Evolutionary conservation across 2,329 filamentous ascomycete genomes (phyloP).

Genomic region (Trichothecium roseum): DNA sequence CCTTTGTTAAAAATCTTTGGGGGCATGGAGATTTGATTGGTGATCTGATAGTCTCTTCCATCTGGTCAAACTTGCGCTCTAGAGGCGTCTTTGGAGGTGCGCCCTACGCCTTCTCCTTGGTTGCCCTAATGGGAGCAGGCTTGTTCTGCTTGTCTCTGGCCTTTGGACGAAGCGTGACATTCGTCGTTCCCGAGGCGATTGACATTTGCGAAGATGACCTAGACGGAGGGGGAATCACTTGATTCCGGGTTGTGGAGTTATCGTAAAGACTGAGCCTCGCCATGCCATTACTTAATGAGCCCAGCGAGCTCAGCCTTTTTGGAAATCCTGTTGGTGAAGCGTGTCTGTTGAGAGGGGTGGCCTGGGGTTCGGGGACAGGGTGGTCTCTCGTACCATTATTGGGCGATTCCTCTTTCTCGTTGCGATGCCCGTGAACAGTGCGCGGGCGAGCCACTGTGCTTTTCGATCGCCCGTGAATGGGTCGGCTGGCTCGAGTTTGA

Average conservation of each 20-base stretch:
- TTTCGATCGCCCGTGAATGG: slow-evolving; percentile 33
- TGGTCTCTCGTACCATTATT: slow-evolving; percentile 23
- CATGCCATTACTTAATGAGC: slow-evolving; percentile 29
- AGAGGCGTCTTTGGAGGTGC: slow-evolving; percentile 23
- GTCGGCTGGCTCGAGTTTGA: slow-evolving; percentile 38
- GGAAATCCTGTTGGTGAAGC: slow-evolving; percentile 15
- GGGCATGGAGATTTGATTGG: slow-evolving; percentile 31
- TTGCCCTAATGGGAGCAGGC: slow-evolving; percentile 3
- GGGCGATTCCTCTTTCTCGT: slow-evolving; percentile 24
- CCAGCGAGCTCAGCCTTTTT: slow-evolving; percentile 36
- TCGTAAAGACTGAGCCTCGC: slow-evolving; percentile 28
- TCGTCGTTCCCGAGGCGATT: slow-evolving; percentile 12
- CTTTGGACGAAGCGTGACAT: slow-evolving; percentile 15
- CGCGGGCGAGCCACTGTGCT: slow-evolving; percentile 25
- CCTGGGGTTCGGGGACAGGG: slow-evolving; percentile 5
- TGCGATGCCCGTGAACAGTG: slow-evolving; percentile 28
- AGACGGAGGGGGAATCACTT: slow-evolving; percentile 32
- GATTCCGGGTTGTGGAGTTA: slow-evolving; percentile 22
- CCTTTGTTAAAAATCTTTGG: slow-evolving; percentile 54
- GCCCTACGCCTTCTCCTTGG: slow-evolving; percentile 18
- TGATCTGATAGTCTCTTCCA: slow-evolving; percentile 22
- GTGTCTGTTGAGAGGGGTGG: slow-evolving; percentile 11
- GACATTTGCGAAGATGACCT: slow-evolving; percentile 13
- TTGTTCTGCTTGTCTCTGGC: slow-evolving; percentile 11
- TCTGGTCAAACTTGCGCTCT: slow-evolving; percentile 18